Conservation (phyloP, 192 early-diverging fungal genomes). For the Chytriomyces sp. region DNA sequence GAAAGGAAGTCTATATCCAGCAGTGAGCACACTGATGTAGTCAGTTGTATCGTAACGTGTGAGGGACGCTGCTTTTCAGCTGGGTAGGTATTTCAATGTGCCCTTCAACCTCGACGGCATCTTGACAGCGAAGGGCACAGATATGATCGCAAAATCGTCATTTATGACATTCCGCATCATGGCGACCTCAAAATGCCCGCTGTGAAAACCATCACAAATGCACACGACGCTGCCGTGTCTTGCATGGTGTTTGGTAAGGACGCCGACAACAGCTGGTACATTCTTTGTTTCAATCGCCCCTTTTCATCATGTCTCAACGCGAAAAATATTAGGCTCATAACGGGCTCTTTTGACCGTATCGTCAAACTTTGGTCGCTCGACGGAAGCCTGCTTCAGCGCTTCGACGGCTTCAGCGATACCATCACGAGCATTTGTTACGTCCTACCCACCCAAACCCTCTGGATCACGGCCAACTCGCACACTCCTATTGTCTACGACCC, state of each 20-base stretch:
- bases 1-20: slow-evolving; percentile 44
- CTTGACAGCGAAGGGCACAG: slow-evolving; percentile 21
- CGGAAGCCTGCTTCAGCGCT: slow-evolving; percentile 60
- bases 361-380: slow-evolving; percentile 67
- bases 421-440: slow-evolving; percentile 61
- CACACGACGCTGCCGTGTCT: slow-evolving; percentile 65
- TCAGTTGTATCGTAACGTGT: slow-evolving; percentile 56
- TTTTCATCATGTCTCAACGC: slow-evolving; percentile 1
- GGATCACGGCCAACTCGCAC: slow-evolving; percentile 58
- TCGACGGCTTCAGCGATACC: slow-evolving; percentile 62
- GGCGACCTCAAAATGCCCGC: slow-evolving; percentile 55
- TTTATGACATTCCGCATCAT: slow-evolving; percentile 63
- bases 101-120: not conserved
- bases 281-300: not conserved
- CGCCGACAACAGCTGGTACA: slow-evolving; percentile 62
- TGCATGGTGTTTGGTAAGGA: slow-evolving; percentile 67
- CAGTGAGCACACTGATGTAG: slow-evolving; percentile 55
- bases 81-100: slow-evolving; percentile 39
- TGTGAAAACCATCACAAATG: slow-evolving; percentile 44
- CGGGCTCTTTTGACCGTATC: slow-evolving; percentile 61
- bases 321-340: slow-evolving; percentile 52
- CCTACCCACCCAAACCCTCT: slow-evolving; percentile 58
- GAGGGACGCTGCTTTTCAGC: slow-evolving; percentile 64
- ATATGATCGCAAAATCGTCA: slow-evolving; percentile 61
- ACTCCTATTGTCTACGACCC: slow-evolving; percentile 59